Evolutionary conservation across 345 rosid genomes (phyloP).

Genomic region (Hibiscus syriacus): DNA sequence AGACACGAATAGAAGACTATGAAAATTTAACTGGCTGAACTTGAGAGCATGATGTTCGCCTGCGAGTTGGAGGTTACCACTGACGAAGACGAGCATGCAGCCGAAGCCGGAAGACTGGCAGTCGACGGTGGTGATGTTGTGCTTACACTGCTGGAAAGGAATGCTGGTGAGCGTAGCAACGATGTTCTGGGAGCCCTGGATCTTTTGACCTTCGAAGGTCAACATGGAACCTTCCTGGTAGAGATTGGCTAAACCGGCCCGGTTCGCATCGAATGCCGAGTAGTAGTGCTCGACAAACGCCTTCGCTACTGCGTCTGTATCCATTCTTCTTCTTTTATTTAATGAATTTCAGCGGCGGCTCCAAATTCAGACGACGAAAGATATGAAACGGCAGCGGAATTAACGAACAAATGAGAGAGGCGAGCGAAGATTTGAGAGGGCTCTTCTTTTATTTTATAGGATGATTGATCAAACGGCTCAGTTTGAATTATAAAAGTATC

Average conservation of each 20-base stretch:
- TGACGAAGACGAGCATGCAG: constrained; percentile 95
- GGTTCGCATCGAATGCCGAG: constrained; percentile 67
- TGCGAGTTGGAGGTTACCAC: constrained; percentile 81
- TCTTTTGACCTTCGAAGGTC: constrained; percentile 92
- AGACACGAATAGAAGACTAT: neutral
- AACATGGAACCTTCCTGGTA: constrained; percentile 87
- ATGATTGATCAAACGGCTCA: too few species aligned
- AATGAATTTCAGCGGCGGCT: constrained; percentile 4
- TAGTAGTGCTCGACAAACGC: constrained; percentile 95
- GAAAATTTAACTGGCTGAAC: constrained; percentile 68
- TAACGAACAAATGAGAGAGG: neutral
- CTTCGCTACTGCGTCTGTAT: constrained; percentile 71
- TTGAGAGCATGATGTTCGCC: constrained; percentile 92
- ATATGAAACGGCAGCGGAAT: too few species aligned
- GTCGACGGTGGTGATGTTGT: constrained; percentile 72
- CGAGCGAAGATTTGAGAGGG: too few species aligned
- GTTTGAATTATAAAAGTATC: too few species aligned
- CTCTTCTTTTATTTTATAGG: too few species aligned
- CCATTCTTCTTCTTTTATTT: constrained; percentile 31
- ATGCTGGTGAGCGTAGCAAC: constrained; percentile 73
- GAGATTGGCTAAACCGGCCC: constrained; percentile 51
- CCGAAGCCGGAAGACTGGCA: constrained; percentile 90
- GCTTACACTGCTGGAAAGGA: constrained; percentile 94
- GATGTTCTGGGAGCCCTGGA: constrained; percentile 69
- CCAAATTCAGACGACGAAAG: too few species aligned